Conservation (phyloP, 2,329 filamentous ascomycete genomes). For the Colletotrichum tropicicola region DNA sequence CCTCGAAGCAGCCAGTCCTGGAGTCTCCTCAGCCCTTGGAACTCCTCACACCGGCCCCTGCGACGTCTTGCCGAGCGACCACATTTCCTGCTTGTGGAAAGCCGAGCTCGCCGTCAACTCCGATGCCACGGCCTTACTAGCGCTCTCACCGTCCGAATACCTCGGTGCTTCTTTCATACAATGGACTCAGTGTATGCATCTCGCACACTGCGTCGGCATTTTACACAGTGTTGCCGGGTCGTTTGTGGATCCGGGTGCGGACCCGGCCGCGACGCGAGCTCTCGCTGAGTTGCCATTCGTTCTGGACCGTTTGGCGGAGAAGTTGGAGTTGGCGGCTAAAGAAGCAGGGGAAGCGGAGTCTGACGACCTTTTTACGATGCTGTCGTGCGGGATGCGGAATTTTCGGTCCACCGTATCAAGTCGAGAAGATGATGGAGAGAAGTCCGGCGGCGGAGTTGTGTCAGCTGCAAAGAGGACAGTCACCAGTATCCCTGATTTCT, state of each 20-base stretch:
- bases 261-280: neutral
- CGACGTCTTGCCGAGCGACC: neutral
- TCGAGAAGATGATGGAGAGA: neutral
- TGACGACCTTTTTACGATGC: neutral
- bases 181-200: neutral
- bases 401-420: neutral
- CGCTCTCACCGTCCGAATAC: neutral
- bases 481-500: neutral
- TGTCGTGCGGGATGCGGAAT: neutral
- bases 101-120: neutral
- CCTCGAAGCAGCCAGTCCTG: neutral
- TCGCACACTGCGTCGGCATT: neutral
- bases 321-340: neutral
- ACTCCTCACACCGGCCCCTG: neutral
- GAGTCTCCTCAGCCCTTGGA: neutral
- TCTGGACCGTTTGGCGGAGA: neutral
- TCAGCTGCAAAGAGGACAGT: no score
- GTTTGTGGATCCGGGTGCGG: rapidly evolving
- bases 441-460: neutral
- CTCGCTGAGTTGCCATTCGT: neutral
- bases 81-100: neutral
- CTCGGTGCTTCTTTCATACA: neutral
- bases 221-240: neutral
- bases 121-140: neutral
- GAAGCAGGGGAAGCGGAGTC: neutral